These are phyloP conservation scores for Phytopythium oedochilum DNA, from an alignment of 352 stramenopile species.

Conservation along the genomic window DNA sequence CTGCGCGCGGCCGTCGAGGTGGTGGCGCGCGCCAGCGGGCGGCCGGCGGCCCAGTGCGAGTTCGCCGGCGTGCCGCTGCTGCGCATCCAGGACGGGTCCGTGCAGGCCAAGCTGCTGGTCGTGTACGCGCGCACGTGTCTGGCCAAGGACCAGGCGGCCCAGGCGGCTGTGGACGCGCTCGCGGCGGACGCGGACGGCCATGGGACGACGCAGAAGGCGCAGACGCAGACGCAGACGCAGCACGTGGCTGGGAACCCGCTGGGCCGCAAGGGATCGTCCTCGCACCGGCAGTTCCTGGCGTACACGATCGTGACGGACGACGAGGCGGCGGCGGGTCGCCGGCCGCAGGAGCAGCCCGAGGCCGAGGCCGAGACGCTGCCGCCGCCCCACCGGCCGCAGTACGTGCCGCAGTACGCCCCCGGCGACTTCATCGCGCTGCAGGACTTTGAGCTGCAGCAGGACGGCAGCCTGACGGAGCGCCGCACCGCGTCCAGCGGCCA, in stretches of 20 bases:
- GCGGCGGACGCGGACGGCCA: too few species aligned
- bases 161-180: neutral
- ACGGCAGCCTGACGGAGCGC: slow-evolving; percentile 22
- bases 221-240: neutral
- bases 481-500: slow-evolving; percentile 16
- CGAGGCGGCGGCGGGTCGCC: neutral
- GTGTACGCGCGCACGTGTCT: slow-evolving; percentile 77
- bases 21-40: slow-evolving; percentile 55
- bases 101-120: slow-evolving; percentile 61
- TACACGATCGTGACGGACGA: slow-evolving; percentile 33
- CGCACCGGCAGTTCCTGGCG: slow-evolving; percentile 26
- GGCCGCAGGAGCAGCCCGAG: slow-evolving; percentile 5
- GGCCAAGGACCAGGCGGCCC: slow-evolving; percentile 37
- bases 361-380: too few species aligned
- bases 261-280: slow-evolving; percentile 25
- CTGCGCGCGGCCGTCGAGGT: slow-evolving; percentile 41
- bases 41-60: slow-evolving; percentile 48
- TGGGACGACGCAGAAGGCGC: too few species aligned
- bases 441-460: slow-evolving; percentile 36
- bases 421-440: slow-evolving; percentile 51
- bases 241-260: slow-evolving; percentile 30
- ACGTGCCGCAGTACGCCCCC: neutral
- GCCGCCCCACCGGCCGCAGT: neutral
- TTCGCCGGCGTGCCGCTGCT: slow-evolving; percentile 58
- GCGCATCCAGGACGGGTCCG: slow-evolving; percentile 56